Evolutionary conservation across 345 rosid species (phyloP), one percentile per base, ranked within the genome.

Genomic region (Cardamine occulta): DNA sequence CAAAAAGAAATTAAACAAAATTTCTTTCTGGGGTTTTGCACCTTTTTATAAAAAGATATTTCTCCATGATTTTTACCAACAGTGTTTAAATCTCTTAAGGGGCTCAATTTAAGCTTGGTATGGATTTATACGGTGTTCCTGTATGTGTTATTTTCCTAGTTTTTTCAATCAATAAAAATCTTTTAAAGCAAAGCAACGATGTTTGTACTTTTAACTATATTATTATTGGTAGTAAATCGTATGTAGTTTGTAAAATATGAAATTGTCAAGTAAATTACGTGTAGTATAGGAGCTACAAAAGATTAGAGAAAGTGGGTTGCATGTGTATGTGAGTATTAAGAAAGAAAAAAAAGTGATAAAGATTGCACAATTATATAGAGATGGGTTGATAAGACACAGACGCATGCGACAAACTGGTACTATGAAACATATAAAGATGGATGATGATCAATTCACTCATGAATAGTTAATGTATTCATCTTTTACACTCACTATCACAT

Each of bases 391-490:
- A 37, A 58, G 77, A 71, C 76, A 77, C 40, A 72, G 6, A 72
- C 77, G 81, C 77, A 78, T 78, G 73, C 81, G 76, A 71, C 72
- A 72, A 72, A 72, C 63, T 63, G 63, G 81, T 78, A 78, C 81
- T 72, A 71, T 65, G 68, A 65, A 78, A 57, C 76, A 78, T 72
- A 58, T 65, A 65, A 59, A 70, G 62, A 66, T 65, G 72, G 66
- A 71, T 71, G 68, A 65, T 56, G 77, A 64, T 57, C 67, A 72
- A 72, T 72, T 78, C 77, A 72, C 81, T 72, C 73, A 32, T 73
- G 73, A 72, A 66, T 66, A 66, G 81, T 77, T 77, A 63, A 63
- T 59, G 49, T 59, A 65, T 66, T 72, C 73, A 78, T 78, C 77
- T 58, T 65, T 72, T 40, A 72, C 77, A 72, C 77, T 59, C 69